A percentile compares a stretch with the other conserved stretches of the same genome.
Evolutionary conservation across 2,329 filamentous ascomycete genomes (phyloP).

Genomic region (Cytospora piceae): DNA sequence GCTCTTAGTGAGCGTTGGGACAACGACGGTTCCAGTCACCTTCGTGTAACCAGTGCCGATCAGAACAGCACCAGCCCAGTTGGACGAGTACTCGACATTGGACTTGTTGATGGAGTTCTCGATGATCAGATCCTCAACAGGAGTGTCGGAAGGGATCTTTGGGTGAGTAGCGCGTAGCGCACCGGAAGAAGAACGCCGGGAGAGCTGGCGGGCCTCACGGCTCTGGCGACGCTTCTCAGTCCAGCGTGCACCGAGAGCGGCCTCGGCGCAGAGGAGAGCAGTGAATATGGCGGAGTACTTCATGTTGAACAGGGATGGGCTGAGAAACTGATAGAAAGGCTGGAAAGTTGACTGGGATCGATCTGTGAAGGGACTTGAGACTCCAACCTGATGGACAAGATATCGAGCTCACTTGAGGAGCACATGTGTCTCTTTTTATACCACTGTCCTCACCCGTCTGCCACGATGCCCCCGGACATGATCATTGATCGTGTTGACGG

Average conservation of each 20-base stretch:
- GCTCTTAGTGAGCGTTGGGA: conserved; percentile 43
- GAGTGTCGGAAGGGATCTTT: conserved; percentile 11
- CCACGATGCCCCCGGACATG: background rate
- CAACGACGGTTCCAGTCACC: conserved; percentile 55
- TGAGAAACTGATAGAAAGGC: background rate
- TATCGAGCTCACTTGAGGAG: background rate
- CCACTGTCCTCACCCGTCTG: too few relatives aligned
- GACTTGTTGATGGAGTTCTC: conserved; percentile 9
- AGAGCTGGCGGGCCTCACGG: conserved; percentile 31
- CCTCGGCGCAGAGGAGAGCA: conserved; percentile 45
- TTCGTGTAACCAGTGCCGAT: conserved; percentile 53
- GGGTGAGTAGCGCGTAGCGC: conserved; percentile 9
- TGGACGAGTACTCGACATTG: conserved; percentile 36
- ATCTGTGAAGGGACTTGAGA: background rate
- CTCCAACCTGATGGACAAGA: background rate
- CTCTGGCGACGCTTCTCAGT: conserved; percentile 44
- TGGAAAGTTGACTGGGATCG: background rate
- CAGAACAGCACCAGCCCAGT: conserved; percentile 63
- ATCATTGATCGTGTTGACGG: background rate
- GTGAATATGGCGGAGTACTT: conserved; percentile 47
- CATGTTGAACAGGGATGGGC: conserved; percentile 42
- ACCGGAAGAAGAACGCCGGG: conserved; percentile 8
- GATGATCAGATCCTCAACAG: conserved; percentile 2
- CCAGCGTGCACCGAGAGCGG: conserved; percentile 49
- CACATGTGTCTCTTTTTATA: conserved; percentile 4